A percentile compares a stretch with the other conserved stretches of the same genome.
These are phyloP conservation scores for Paecilomyces dactylethromorphus DNA, from an alignment of 2,329 filamentous ascomycete genomes.

Conservation along the genomic window DNA sequence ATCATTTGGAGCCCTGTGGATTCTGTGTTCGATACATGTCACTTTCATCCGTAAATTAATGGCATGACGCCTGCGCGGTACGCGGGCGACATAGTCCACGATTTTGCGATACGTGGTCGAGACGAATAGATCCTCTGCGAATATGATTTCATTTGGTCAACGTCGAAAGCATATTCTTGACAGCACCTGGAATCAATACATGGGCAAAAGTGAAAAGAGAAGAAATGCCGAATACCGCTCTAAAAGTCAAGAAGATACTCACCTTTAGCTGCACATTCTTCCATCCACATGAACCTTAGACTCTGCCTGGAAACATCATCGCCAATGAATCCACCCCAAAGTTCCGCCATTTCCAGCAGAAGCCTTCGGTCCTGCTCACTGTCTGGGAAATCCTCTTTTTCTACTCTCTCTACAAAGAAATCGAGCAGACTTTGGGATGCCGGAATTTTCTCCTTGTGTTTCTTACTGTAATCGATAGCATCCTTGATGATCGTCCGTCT, in stretches of 20 bases:
- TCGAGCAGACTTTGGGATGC: neutral
- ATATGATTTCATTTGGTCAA: neutral
- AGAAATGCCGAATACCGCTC: too few relatives aligned
- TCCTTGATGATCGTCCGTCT: neutral
- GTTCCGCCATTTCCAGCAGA: neutral
- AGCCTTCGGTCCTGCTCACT: neutral
- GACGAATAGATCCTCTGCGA: neutral
- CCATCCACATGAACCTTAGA: neutral
- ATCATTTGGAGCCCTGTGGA: neutral
- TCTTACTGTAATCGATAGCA: neutral
- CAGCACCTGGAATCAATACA: too few relatives aligned
- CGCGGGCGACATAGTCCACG: neutral
- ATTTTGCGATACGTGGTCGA: neutral
- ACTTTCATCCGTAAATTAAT: neutral
- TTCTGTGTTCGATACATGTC: neutral
- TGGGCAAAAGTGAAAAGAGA: too few relatives aligned
- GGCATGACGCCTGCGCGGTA: neutral
- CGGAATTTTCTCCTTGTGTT: neutral
- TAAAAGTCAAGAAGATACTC: neutral
- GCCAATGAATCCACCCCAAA: neutral
- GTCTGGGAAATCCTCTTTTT: neutral
- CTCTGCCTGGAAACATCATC: neutral
- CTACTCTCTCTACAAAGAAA: neutral
- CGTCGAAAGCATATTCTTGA: too few relatives aligned
- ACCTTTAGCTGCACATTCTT: neutral